phyloP scores from a whole-genome alignment of 2,329 filamentous ascomycete genomes.

The Venturia pyrina region DNA sequence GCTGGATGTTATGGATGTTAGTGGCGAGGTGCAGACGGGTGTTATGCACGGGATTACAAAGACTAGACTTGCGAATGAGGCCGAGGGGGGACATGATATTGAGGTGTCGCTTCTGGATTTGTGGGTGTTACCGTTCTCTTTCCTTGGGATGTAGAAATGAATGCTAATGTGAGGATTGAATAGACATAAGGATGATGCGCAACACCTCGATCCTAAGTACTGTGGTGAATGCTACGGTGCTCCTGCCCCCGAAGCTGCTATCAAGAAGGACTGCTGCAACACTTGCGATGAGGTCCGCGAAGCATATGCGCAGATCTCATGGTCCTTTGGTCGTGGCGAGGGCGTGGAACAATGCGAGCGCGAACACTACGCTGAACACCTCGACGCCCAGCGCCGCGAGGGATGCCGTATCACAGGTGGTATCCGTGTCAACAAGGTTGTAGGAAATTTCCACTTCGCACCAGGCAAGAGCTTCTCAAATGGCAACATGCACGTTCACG shows the following conservation, averaged over 20 bases:
- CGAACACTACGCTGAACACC: conserved; percentile 83
- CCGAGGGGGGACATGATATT: conserved; percentile 56
- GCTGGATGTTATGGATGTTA: conserved; percentile 90
- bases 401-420: conserved; percentile 90
- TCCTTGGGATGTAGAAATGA: conserved; percentile 7
- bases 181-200: conserved; percentile 56
- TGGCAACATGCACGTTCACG: conserved; percentile 95
- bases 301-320: conserved; percentile 78
- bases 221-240: conserved; percentile 93
- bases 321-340: conserved; percentile 90
- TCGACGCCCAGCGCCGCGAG: conserved; percentile 80
- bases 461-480: conserved; percentile 93
- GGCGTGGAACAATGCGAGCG: conserved; percentile 90
- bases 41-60: conserved; percentile 89
- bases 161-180: neutral
- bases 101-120: conserved; percentile 28
- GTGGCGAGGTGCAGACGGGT: conserved; percentile 86
- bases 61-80: conserved; percentile 63
- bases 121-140: conserved; percentile 19
- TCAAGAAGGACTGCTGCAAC: conserved; percentile 87
- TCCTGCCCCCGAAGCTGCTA: conserved; percentile 55
- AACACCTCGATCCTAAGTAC: conserved; percentile 82
- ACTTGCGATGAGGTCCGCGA: conserved; percentile 95
- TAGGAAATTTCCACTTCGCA: conserved; percentile 97
- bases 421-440: conserved; percentile 93